Evolutionary conservation across 805 yeast species (phyloP), one percentile per base, ranked within the genome.

Genomic region (Saccharomycopsis schoenii): DNA sequence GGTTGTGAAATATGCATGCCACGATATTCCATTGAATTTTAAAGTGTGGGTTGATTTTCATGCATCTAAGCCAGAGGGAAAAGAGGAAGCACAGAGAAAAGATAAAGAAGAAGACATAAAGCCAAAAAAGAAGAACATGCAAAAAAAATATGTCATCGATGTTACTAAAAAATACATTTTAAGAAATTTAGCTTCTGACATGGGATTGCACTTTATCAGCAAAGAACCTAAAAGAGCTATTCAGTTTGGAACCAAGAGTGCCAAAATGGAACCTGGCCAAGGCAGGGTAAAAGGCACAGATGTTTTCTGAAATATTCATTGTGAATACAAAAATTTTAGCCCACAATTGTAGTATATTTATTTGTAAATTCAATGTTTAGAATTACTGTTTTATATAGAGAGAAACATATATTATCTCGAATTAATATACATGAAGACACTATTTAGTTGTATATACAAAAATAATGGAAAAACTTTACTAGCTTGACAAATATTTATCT

Each of bases 211-310:
- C 0, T 79, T 77, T 70, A 94, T 91, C 0, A 74, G 83, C 17
- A 75, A 77, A 24, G 98, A 94, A 69, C 83, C 87, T 1, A 94
- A 94, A 69, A 77, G 99, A 56, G 99, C 99, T 0, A 91, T 94
- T 63, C 99, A 94, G 69, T 94, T 94, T 72, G 99, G 99, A 0
- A 89, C 98, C 0, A 85, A 88, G 65, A 86, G 96, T 69, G 99
- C 99, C 0, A 96, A 93, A 71, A 83, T 94, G 86, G 62, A 60
- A 47, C 62, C 65, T 14, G 63, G 63, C 5, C 65, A 61, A 51
- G 65, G 65, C n/a, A 47, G 57, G 36, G 55, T 43, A 24, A 63
- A 61, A 36, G 65, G 65, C 2, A 58, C 59, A 9, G 59, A 58
- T 17, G 21, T 41, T 41, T 56, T 56, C 21, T 47, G 21, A 25